Conservation (phyloP, 2,329 filamentous ascomycete genomes). For the Pyrenochaeta sp. region DNA sequence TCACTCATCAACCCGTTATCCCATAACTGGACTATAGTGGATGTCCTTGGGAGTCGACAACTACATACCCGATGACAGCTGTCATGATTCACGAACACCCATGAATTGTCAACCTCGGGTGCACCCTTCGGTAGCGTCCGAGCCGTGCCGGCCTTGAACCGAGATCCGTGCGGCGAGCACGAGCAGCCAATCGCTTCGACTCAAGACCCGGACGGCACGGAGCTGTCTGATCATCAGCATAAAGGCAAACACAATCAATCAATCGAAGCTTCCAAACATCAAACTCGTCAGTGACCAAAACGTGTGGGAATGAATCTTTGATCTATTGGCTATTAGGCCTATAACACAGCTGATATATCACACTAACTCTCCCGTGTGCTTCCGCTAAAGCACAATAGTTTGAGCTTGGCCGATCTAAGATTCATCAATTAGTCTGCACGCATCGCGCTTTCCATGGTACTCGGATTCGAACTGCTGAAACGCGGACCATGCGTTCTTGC, state of each 20-base stretch:
- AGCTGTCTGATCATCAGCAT: slow-evolving; percentile 12
- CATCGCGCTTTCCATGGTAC: slow-evolving; percentile 16
- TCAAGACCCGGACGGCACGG: slow-evolving; percentile 15
- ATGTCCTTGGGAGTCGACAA: not conserved
- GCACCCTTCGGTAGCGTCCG: slow-evolving; percentile 32
- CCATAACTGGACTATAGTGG: not conserved
- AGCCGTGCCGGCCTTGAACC: slow-evolving; percentile 33
- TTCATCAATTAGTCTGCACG: slow-evolving; percentile 4
- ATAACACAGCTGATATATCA: not conserved
- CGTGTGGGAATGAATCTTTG: not conserved
- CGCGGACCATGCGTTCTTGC: not conserved
- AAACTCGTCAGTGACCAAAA: not conserved
- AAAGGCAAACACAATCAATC: not conserved
- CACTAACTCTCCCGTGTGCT: too few species aligned
- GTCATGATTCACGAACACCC: slow-evolving; percentile 7
- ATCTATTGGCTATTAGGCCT: not conserved
- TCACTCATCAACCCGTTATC: not conserved
- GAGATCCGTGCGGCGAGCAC: slow-evolving; percentile 35
- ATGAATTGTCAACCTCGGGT: slow-evolving; percentile 19
- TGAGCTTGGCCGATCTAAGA: slow-evolving; percentile 9
- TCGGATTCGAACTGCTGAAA: slow-evolving; percentile 10
- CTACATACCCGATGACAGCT: slow-evolving; percentile 6
- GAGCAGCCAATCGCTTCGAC: slow-evolving; percentile 24
- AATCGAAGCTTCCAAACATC: not conserved
- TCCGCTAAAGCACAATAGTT: not conserved